A percentile compares a stretch with the other conserved stretches of the same genome.
These are phyloP conservation scores for Cladosporium cucumerinum DNA, from an alignment of 2,329 filamentous ascomycete genomes.

Conservation along the genomic window DNA sequence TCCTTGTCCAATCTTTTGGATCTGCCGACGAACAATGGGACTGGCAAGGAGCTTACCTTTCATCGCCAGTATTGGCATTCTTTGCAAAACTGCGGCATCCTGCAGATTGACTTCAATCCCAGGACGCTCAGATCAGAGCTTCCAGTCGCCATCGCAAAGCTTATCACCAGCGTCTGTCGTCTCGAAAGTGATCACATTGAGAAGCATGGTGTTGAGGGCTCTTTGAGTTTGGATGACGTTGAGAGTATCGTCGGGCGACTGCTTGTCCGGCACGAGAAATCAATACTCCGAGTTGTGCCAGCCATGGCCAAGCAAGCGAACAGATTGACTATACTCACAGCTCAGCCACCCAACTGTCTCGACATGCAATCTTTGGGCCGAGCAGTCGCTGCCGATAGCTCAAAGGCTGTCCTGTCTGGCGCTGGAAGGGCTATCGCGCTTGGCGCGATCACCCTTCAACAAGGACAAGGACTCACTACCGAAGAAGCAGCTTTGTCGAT, in stretches of 20 bases:
- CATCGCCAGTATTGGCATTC: slow-evolving; percentile 12
- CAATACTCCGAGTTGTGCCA: slow-evolving; percentile 26
- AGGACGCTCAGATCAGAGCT: slow-evolving; percentile 31
- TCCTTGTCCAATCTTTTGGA: slow-evolving; percentile 8
- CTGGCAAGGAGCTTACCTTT: background rate
- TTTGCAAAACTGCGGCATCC: background rate
- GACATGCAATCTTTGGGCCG: slow-evolving; percentile 20
- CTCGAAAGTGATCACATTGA: background rate
- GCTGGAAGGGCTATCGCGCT: slow-evolving; percentile 45
- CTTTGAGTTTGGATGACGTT: slow-evolving; percentile 17
- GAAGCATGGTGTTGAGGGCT: background rate
- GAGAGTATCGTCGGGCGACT: slow-evolving; percentile 27
- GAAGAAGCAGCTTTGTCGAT: slow-evolving; percentile 29
- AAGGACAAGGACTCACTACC: slow-evolving; percentile 20
- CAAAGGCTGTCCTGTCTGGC: slow-evolving; percentile 40
- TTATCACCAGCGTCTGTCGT: slow-evolving; percentile 25
- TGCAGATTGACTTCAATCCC: slow-evolving; percentile 23
- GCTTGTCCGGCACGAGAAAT: slow-evolving; percentile 29
- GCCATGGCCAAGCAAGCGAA: slow-evolving; percentile 22
- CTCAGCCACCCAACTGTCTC: slow-evolving; percentile 23
- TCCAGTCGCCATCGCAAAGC: slow-evolving; percentile 24
- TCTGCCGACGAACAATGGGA: background rate
- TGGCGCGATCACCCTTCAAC: slow-evolving; percentile 33
- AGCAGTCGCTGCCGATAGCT: slow-evolving; percentile 30
- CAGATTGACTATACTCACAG: slow-evolving; percentile 16